Percentiles rank a stretch among this genome's conserved stretches.
Evolutionary conservation across 2,329 filamentous ascomycete species (phyloP).

Genomic region (Xylaria sp.): DNA sequence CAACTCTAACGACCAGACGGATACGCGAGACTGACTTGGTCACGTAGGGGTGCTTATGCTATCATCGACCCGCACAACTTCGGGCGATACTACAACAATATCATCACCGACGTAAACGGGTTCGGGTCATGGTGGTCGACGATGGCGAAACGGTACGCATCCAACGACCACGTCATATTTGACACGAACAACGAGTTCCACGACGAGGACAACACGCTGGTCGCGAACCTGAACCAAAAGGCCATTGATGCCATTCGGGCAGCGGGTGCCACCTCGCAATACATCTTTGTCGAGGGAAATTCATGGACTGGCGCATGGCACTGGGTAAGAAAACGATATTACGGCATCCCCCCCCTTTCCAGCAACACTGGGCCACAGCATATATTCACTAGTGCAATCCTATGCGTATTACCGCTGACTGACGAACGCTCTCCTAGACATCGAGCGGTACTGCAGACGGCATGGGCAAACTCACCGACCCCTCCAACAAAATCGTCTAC

Average conservation of each 20-base stretch:
- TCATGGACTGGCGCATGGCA: conserved; percentile 62
- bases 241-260: conserved; percentile 70
- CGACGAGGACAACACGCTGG: conserved; percentile 68
- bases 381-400: not conserved
- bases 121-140: conserved; percentile 69
- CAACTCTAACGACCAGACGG: not conserved
- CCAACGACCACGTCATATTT: conserved; percentile 68
- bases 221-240: conserved; percentile 70
- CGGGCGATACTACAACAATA: conserved; percentile 62
- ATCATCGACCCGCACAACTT: conserved; percentile 72
- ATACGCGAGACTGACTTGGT: conserved; percentile 11
- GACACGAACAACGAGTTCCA: conserved; percentile 76
- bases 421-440: conserved; percentile 25
- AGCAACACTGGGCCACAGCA: not conserved
- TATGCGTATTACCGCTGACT: not conserved
- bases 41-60: conserved; percentile 58
- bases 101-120: conserved; percentile 63
- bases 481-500: conserved; percentile 62
- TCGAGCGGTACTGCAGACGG: conserved; percentile 48
- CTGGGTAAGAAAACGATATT: conserved; percentile 37
- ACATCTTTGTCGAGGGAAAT: conserved; percentile 68
- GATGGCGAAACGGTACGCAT: conserved; percentile 62
- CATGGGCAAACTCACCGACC: conserved; percentile 60
- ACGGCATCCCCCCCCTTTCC: not conserved
- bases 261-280: conserved; percentile 65